Base-by-base conservation (phyloP, 495 filamentous ascomycete species). In the Pseudotulostoma volvatum region DNA sequence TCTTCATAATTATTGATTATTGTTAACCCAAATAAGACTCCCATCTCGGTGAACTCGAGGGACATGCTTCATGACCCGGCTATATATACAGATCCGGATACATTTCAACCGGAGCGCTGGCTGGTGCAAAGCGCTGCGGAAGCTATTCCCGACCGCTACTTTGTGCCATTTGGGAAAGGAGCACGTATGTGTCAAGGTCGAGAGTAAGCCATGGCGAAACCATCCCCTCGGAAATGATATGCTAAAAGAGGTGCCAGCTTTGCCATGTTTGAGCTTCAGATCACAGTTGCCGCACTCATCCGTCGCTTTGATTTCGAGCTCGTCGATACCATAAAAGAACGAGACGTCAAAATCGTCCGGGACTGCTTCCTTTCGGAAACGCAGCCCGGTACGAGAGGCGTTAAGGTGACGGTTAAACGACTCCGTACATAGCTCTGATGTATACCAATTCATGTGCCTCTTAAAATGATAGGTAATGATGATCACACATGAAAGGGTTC, bases 71-170 rank as follows among this genome's bases (percentile, higher is more conserved):
- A 48, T 32, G 54, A 70, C 38, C 33, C 51, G 1, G 40, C 38
- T 0, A 42, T 65, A 4, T 71, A 63, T 34, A 54, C 56, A 0
- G 40, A 65, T 0, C 61, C 61, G 14, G 17, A 42, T 2, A 30
- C 17, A 0, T 71, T 72, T 43, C 42, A 40, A 1, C 68, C 68
- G 0, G 54, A 64, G 19, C 57, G 69, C 0, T 71, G 66, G 64
- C 40, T 68, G 11, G 4, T n/a, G 4, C 4, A 34, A 4, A 40
- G 54, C 1, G 37, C 9, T 4, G 45, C 50, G 5, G 45, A 51
- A 1, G 42, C n/a, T n/a, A n/a, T n/a, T n/a, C n/a, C 56, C 8
- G 48, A 58, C 5, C 49, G 49, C 39, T 66, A 59, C 40, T 44
- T 71, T 11, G 46, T 68, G 1, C 43, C 64, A 1, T 68, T 68